Conservation (phyloP, 345 rosid species). For the Dipteronia sinensis region DNA sequence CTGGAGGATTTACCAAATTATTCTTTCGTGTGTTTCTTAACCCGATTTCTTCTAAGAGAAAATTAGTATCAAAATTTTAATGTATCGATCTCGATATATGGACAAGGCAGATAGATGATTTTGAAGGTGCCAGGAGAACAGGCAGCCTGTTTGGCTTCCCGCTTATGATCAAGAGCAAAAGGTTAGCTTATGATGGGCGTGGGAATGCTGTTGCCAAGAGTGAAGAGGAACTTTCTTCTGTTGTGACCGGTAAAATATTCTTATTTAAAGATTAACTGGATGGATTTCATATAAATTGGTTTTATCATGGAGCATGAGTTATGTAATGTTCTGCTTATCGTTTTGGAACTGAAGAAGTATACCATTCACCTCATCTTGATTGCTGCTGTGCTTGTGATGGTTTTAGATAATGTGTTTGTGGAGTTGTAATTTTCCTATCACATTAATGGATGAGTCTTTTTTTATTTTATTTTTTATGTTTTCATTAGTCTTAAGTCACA, state of each 20-base stretch:
- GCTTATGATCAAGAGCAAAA: conserved; percentile 89
- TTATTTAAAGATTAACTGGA: background rate
- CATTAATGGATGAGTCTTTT: background rate
- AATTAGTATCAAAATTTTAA: background rate
- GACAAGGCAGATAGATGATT: conserved; percentile 63
- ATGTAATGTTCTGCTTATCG: background rate
- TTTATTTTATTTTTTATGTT: no score
- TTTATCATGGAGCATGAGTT: background rate
- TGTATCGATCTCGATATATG: conserved; percentile 16
- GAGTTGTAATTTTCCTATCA: background rate
- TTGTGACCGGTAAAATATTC: conserved; percentile 55
- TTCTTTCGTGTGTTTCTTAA: background rate
- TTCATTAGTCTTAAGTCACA: background rate
- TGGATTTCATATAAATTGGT: background rate
- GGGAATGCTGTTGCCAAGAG: conserved; percentile 96
- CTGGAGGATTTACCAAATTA: conserved; percentile 16
- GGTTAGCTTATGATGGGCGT: conserved; percentile 97
- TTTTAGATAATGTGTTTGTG: background rate
- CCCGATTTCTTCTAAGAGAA: background rate
- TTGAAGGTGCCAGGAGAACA: conserved; percentile 71
- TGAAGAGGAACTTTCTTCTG: conserved; percentile 72
- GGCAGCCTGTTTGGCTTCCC: conserved; percentile 83
- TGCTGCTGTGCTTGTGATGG: background rate
- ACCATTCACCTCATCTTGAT: background rate
- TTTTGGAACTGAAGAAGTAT: background rate